Base-by-base conservation (phyloP, 106 monocot genomes). In the Xerophyta viscosa region DNA sequence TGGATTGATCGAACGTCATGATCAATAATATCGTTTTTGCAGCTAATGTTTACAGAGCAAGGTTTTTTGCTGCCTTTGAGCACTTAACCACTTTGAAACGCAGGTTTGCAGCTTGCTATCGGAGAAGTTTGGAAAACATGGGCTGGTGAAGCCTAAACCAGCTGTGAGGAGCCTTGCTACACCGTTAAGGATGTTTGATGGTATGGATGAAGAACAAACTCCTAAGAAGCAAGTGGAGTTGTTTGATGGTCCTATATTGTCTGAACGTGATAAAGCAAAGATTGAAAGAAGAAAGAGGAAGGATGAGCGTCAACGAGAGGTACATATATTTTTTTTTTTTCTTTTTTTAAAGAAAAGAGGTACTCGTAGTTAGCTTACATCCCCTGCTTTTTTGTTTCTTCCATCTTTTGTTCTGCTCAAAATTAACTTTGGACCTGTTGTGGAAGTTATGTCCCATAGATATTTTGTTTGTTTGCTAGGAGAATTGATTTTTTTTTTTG, bases 251-350 rank as follows among this genome's bases (percentile, higher is more conserved):
- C 89, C 98, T 23, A 0, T 98, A 20, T 66, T 98, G 12, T 77
- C 98, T 44, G 89, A 86, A 61, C 68, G 98, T 2, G 98, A 90
- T 67, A 56, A 65, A 43, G 61, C 61, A 36, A 98, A 98, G 74
- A 31, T 98, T 50, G 98, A 89, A 66, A 79, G 98, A 52, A 85
- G 60, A 63, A 98, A 83, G 67, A 86, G 98, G 63, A 98, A 98
- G 60, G 89, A 98, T 0, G 98, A 98, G 55, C 77, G 89, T 11
- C 85, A 79, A 61, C 86, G 98, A 86, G 89, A 90, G 98, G 98
- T 82, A 65, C 27, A n/a, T n/a, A 14, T 27, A 12, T 14, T 5
- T 36, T 11, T 36, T 36, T 5, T 36, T 11, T 11, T 6, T 11
- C n/a, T n/a, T n/a, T n/a, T n/a, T n/a, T n/a, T n/a, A n/a, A n/a